A percentile compares a stretch with the other conserved stretches of the same genome.
phyloP scores from a whole-genome alignment of 805 yeast genomes.

The Candida tibetensis region DNA sequence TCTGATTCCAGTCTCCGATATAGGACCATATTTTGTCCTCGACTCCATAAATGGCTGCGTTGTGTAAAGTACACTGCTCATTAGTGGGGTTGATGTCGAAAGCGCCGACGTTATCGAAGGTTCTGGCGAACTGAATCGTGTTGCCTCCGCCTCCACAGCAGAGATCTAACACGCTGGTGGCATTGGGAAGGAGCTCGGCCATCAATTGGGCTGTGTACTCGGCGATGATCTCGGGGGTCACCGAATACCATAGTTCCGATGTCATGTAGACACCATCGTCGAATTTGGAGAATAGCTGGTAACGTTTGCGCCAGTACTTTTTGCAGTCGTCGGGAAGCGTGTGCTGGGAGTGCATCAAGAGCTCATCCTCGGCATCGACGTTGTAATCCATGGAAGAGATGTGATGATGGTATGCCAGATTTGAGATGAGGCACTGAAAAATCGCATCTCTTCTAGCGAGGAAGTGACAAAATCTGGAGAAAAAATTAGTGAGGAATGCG shows the following conservation, averaged over 20 bases:
- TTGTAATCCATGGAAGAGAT: constrained; percentile 7
- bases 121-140: constrained; percentile 66
- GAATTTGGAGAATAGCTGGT: constrained; percentile 55
- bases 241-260: constrained; percentile 79
- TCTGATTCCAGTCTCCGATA: constrained; percentile 49
- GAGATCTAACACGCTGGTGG: constrained; percentile 54
- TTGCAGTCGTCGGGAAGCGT: constrained; percentile 40
- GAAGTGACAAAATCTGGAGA: no score
- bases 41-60: constrained; percentile 63
- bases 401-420: no score
- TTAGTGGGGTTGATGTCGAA: constrained; percentile 61
- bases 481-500: no score
- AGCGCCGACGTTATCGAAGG: constrained; percentile 56
- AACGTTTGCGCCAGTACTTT: constrained; percentile 65
- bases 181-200: constrained; percentile 48
- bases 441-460: no score
- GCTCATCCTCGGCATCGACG: constrained; percentile 20
- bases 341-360: constrained; percentile 35
- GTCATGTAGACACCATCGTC: constrained; percentile 71
- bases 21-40: constrained; percentile 47
- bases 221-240: constrained; percentile 80
- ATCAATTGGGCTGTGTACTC: constrained; percentile 54
- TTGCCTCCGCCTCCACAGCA: constrained; percentile 92
- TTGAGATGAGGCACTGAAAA: no score
- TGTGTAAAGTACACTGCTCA: constrained; percentile 62